Conservation (phyloP, 352 stramenopile species). For the Phytophthora boehmeriae region DNA sequence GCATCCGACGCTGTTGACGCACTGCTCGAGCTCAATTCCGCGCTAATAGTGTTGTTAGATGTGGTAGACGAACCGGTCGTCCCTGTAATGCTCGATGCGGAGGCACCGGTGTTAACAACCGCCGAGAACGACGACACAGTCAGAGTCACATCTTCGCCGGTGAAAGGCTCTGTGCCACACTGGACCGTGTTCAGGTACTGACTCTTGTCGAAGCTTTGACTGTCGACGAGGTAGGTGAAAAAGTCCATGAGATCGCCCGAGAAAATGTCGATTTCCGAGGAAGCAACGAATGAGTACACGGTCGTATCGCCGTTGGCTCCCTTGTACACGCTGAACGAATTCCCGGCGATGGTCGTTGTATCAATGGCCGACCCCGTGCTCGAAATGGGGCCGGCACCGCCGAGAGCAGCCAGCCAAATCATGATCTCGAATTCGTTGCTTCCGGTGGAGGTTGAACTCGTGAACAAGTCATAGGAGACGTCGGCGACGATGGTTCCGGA, state of each 20-base stretch:
- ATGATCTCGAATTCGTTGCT: slow-evolving; percentile 50
- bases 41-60: slow-evolving; percentile 6
- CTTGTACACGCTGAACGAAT: slow-evolving; percentile 30
- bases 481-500: slow-evolving; percentile 35
- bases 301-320: slow-evolving; percentile 35
- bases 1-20: slow-evolving; percentile 13
- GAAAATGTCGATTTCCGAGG: slow-evolving; percentile 25
- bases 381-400: slow-evolving; percentile 40
- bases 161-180: slow-evolving; percentile 39
- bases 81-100: slow-evolving; percentile 16
- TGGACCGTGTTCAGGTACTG: slow-evolving; percentile 45
- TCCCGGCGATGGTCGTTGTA: slow-evolving; percentile 24
- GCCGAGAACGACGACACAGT: slow-evolving; percentile 35
- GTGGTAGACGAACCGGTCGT: slow-evolving; percentile 9
- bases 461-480: slow-evolving; percentile 49
- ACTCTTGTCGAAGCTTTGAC: slow-evolving; percentile 23
- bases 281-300: slow-evolving; percentile 46
- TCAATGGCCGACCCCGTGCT: slow-evolving; percentile 34
- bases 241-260: slow-evolving; percentile 41
- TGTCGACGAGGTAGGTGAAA: slow-evolving; percentile 34
- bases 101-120: slow-evolving; percentile 19
- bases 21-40: slow-evolving; percentile 18
- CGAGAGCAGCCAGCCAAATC: slow-evolving; percentile 44
- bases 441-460: slow-evolving; percentile 29
- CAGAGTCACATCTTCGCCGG: slow-evolving; percentile 33